Percentiles rank a stretch among this genome's conserved stretches.
Evolutionary conservation across 331 rosid species (phyloP).

Genomic region (Acacia concinna): DNA sequence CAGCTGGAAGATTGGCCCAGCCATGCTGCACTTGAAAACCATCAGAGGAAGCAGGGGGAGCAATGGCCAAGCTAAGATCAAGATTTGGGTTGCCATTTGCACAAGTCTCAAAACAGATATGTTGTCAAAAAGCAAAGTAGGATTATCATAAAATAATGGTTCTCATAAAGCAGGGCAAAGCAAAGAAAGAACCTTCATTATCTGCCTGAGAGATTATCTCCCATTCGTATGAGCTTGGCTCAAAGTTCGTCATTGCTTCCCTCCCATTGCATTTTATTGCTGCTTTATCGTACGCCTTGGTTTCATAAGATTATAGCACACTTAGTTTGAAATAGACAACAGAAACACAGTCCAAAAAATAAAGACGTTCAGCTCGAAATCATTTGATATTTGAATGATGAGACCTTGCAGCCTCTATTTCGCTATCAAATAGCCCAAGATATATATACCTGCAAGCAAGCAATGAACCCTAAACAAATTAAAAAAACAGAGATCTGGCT

Average conservation of each 20-base stretch:
- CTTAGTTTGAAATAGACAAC: constrained; percentile 10
- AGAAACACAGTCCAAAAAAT: constrained; percentile 19
- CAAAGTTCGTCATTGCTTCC: constrained; percentile 91
- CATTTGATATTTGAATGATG: constrained; percentile 23
- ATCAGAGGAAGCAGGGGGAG: constrained; percentile 56
- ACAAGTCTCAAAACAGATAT: constrained; percentile 8
- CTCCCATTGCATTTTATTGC: constrained; percentile 84
- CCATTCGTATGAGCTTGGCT: constrained; percentile 59
- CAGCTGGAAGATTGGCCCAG: constrained; percentile 45
- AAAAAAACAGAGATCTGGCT: constrained; percentile 20
- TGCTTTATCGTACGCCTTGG: constrained; percentile 92
- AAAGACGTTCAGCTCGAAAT: constrained; percentile 15
- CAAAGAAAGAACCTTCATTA: constrained; percentile 47
- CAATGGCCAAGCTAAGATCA: constrained; percentile 83
- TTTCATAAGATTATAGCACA: constrained; percentile 30
- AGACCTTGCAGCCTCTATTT: constrained; percentile 96
- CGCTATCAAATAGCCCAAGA: constrained; percentile 92
- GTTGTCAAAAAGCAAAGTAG: background rate
- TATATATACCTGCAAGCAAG: constrained; percentile 81
- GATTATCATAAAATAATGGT: background rate
- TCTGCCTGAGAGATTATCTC: constrained; percentile 50
- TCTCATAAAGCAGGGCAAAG: constrained; percentile 10
- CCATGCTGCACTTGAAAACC: constrained; percentile 47
- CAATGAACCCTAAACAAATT: constrained; percentile 38
- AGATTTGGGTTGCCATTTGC: constrained; percentile 55